These are phyloP conservation scores for Cercophora sp. DNA, from an alignment of 495 filamentous ascomycete genomes.

Conservation along the genomic window DNA sequence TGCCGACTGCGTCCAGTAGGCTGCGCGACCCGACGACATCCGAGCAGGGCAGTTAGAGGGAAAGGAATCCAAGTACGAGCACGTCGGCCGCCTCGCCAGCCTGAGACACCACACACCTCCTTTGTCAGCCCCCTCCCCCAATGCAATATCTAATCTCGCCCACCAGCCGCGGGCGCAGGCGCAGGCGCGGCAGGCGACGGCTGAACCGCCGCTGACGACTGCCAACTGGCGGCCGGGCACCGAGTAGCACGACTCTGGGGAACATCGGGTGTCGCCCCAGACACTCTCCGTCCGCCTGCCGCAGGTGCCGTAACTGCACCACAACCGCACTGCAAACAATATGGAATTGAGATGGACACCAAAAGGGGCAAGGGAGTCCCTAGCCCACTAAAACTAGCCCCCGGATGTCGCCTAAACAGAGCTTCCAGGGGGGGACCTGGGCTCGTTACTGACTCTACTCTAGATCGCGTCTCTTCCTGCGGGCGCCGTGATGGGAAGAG, in stretches of 20 bases:
- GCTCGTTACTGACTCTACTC: no score
- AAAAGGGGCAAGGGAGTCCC: background rate
- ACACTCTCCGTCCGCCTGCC: conserved; percentile 4
- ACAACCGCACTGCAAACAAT: no score
- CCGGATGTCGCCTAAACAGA: conserved; percentile 11
- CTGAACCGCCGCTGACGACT: conserved; percentile 2
- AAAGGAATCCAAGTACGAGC: no score
- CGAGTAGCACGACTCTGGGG: background rate
- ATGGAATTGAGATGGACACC: conserved; percentile 4
- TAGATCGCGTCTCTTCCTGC: conserved; percentile 12
- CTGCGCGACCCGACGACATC: background rate
- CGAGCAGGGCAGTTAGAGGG: no score
- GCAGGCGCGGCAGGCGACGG: conserved; percentile 1
- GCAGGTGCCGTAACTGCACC: conserved; percentile 17
- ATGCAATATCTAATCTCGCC: background rate
- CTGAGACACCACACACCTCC: background rate
- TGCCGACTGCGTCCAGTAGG: no score
- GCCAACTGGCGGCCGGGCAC: background rate
- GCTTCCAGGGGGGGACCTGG: conserved; percentile 2
- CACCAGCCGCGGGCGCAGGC: background rate
- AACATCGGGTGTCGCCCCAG: background rate
- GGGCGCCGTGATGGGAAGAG: background rate
- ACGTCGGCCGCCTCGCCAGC: background rate
- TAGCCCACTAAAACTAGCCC: background rate
- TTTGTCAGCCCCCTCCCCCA: background rate